Evolutionary conservation across 2,329 filamentous ascomycete genomes (phyloP), one percentile per base, ranked within the genome.

Genomic region (Fusarium miscanthi): DNA sequence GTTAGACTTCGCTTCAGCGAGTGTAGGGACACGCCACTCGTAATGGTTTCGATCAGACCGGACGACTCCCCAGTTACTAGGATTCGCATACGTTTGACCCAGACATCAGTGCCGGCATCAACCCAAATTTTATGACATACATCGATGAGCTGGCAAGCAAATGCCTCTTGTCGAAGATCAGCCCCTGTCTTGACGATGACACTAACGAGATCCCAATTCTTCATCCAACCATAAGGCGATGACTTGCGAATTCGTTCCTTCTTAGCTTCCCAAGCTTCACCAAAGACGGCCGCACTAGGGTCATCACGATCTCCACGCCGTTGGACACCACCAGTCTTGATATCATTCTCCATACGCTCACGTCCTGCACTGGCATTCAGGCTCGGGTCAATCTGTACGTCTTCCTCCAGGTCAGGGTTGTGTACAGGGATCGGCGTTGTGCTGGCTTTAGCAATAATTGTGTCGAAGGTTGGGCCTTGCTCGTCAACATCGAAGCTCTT

Each of bases 171-270:
- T 56, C 93, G 88, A 69, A 96, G 84, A 81, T 96, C 93, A 5
- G 92, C 92, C 6, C 93, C 93, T 16, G 93, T 96, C 84, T 96
- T 96, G 76, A 96, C 92, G 78, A 96, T 96, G 66, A 96, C 93
- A 78, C 92, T 95, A 70, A 96, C 87, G 30, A 96, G 86, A 77
- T 96, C 93, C 93, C 93, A 96, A 78, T 94, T 95, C 83, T 93
- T 93, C 91, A 94, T 94, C 90, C 92, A 94, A 14, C 93, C 93
- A 78, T 95, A 96, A 1, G 93, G 93, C 2, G 93, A 95, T 3
- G 93, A 93, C 76, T 93, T 92, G 69, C 93, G 88, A 79, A 96
- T 94, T 25, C 93, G 92, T 81, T 95, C 93, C 77, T 92, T 93
- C 82, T 96, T 96, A 61, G 91, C 88, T 75, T 92, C 90, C 93